These are phyloP conservation scores for Phialophora verrucosa DNA, from an alignment of 2,329 filamentous ascomycete genomes.

Conservation along the genomic window DNA sequence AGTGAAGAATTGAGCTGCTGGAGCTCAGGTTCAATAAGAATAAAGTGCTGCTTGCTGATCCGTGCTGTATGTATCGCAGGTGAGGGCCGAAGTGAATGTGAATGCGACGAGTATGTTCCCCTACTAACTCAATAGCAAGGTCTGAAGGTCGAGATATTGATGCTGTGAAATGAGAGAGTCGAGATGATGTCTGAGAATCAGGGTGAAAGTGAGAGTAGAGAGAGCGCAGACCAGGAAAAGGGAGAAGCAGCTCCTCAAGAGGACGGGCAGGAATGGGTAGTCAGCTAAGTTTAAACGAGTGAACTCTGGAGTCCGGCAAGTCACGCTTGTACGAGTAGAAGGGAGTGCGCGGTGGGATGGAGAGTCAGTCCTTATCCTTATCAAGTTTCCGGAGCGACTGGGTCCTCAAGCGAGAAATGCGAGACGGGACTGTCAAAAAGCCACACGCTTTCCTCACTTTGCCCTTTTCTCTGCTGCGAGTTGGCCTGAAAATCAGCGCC, in stretches of 20 bases:
- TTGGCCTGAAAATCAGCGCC: conserved; percentile 21
- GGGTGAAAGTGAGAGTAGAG: conserved; percentile 17
- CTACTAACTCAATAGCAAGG: conserved; percentile 38
- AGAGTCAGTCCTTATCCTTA: conserved; percentile 23
- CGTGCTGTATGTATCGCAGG: background rate
- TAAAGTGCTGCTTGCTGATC: background rate
- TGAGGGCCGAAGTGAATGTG: conserved; percentile 3
- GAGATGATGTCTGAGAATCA: background rate
- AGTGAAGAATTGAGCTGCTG: conserved; percentile 5
- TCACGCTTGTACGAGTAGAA: too few relatives aligned
- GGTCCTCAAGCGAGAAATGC: conserved; percentile 3
- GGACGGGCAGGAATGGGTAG: background rate
- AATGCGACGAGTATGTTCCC: conserved; percentile 12
- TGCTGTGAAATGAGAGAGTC: background rate
- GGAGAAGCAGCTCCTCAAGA: conserved; percentile 13
- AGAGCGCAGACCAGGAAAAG: conserved; percentile 7
- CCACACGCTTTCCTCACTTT: conserved; percentile 10
- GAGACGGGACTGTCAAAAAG: conserved; percentile 11
- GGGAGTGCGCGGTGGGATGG: background rate
- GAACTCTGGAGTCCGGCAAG: conserved; percentile 15
- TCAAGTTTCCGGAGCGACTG: conserved; percentile 33
- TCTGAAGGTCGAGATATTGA: background rate
- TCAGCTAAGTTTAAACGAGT: conserved; percentile 19
- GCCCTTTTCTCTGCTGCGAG: background rate
- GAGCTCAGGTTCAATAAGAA: background rate